phyloP scores from a whole-genome alignment of 257 asterid species.

The Catharanthus roseus region DNA sequence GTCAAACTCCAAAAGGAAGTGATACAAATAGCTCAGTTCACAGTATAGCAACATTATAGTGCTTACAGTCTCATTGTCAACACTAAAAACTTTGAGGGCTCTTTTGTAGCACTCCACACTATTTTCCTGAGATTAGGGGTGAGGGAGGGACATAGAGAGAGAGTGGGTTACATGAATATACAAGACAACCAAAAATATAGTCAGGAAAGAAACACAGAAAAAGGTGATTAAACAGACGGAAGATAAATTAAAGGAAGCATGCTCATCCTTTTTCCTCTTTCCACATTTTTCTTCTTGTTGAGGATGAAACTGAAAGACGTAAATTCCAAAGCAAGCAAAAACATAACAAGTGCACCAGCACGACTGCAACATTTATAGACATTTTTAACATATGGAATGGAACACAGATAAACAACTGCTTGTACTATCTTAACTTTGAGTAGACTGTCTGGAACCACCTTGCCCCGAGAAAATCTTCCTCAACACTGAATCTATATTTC shows the following conservation, averaged over 20 bases:
- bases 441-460: neutral
- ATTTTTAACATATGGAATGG: neutral
- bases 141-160: neutral
- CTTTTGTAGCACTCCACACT: conserved; percentile 79
- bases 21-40: neutral
- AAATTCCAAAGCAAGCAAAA: neutral
- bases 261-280: neutral
- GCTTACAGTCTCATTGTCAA: conserved; percentile 76
- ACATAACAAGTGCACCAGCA: neutral
- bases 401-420: neutral
- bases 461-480: neutral
- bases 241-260: neutral
- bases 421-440: neutral
- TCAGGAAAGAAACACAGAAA: neutral
- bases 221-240: neutral
- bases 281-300: neutral
- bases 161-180: conserved; percentile 19
- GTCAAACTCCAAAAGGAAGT: conserved; percentile 24
- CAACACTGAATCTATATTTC: conserved; percentile 9
- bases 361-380: neutral
- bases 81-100: conserved; percentile 81
- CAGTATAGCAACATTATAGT: conserved; percentile 12
- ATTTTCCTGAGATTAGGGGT: conserved; percentile 60
- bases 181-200: neutral
- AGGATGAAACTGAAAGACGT: neutral